Percentiles rank a stretch among this genome's conserved stretches.
Conservation (phyloP, 192 early-diverging fungal genomes). For the Coemansia sp. region DNA sequence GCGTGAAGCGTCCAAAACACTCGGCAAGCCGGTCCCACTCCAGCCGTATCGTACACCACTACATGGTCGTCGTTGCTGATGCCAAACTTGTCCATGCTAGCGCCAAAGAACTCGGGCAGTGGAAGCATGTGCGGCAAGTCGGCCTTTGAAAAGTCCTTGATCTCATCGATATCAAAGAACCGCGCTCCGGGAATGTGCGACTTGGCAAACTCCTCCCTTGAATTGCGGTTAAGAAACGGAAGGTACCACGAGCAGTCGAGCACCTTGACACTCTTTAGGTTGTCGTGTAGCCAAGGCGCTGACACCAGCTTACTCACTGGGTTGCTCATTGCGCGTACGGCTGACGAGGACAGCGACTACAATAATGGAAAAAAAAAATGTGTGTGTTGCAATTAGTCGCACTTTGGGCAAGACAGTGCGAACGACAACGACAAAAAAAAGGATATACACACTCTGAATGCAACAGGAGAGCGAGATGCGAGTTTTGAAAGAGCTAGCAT, state of each 20-base stretch:
- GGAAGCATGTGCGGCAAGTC: constrained; percentile 94
- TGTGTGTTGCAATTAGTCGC: not conserved
- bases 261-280: constrained; percentile 67
- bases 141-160: constrained; percentile 68
- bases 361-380: not conserved
- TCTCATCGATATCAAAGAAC: constrained; percentile 90
- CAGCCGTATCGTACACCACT: constrained; percentile 86
- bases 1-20: constrained; percentile 80
- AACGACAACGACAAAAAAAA: not conserved
- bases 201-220: constrained; percentile 70
- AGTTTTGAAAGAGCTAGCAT: not conserved
- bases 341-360: constrained; percentile 1
- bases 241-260: constrained; percentile 95
- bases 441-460: not conserved
- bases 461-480: not conserved
- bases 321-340: not conserved
- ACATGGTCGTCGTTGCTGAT: constrained; percentile 83
- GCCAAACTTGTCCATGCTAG: constrained; percentile 70
- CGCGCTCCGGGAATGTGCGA: constrained; percentile 70
- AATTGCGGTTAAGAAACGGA: constrained; percentile 68
- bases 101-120: constrained; percentile 66
- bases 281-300: constrained; percentile 63
- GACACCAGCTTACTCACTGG: constrained; percentile 42
- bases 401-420: not conserved
- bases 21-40: constrained; percentile 80